Base-by-base conservation (phyloP, 768 basidiomycete genomes). In the Tremella mesenterica region DNA sequence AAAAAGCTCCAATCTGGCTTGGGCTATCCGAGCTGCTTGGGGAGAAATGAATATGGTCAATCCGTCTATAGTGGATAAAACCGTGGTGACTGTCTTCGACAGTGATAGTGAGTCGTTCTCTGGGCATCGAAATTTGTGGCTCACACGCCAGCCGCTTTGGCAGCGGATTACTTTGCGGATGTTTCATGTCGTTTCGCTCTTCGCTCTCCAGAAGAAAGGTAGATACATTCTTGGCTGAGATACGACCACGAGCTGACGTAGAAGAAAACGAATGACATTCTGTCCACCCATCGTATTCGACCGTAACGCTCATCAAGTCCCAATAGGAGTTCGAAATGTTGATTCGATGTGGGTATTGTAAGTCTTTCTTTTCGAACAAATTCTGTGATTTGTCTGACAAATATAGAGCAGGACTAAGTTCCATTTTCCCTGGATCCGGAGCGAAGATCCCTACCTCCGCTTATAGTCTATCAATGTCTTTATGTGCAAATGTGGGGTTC, bases 361-460 rank as follows among this genome's bases (percentile, higher is more conserved):
- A 29, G 48, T 56, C 3, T 5, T 14, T 14, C 38, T 4, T 41
- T 16, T 4, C 38, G 28, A 18, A n/a, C 20, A 20, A 34, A 18
- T 18, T 12, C 21, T 16, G 14, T 28, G 14, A 7, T 10, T 36
- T 26, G 3, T 2, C 41, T 33, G 20, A 43, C 23, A 5, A 4
- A 18, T 16, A 5, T 25, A 53, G 44, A 28, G 63, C 59, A 21
- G 68, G 68, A 30, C 44, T 67, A 1, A 56, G 59, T 9, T 58
- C 65, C 4, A 60, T 67, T 41, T 70, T 63, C 60, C 56, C 64
- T 5, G 60, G 60, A 25, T 65, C 63, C 4, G 54, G 48, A 4
- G 61, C 65, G 49, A 70, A 67, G 53, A 61, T 70, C 38, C 68
- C 68, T 21, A 70, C 68, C 4, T 70, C 68, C 2, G 68, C 68